These are phyloP conservation scores for Globisporangium sylvaticum DNA, from an alignment of 352 stramenopile species.

Conservation along the genomic window DNA sequence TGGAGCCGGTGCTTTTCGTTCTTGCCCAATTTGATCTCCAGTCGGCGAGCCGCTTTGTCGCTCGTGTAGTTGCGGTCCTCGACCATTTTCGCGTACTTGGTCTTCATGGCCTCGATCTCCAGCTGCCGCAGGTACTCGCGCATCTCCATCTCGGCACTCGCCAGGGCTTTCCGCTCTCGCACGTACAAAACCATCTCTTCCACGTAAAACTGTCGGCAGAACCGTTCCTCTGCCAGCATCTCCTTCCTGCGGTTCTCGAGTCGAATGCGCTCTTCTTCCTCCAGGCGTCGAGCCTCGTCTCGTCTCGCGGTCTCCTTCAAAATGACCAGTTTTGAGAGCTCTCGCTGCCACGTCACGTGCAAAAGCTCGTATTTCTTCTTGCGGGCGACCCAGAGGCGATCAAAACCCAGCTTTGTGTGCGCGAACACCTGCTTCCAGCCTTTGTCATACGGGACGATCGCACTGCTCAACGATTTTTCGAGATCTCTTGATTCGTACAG, in stretches of 20 bases:
- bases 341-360: constrained; percentile 34
- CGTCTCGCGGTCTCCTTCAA: constrained; percentile 53
- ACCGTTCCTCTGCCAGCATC: constrained; percentile 63
- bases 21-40: constrained; percentile 79
- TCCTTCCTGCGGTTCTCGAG: constrained; percentile 47
- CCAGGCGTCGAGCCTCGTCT: constrained; percentile 42
- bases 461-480: constrained; percentile 5
- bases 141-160: constrained; percentile 62
- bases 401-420: constrained; percentile 19
- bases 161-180: constrained; percentile 62
- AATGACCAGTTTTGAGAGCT: constrained; percentile 40
- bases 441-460: constrained; percentile 7
- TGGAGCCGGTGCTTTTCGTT: constrained; percentile 73
- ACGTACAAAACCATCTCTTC: constrained; percentile 59
- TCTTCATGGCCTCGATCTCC: constrained; percentile 67
- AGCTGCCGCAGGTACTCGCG: constrained; percentile 58
- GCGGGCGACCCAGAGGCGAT: constrained; percentile 41
- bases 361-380: constrained; percentile 36
- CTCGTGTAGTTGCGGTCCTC: constrained; percentile 56
- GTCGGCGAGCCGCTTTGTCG: constrained; percentile 57
- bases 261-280: constrained; percentile 42
- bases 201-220: constrained; percentile 60
- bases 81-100: constrained; percentile 68
- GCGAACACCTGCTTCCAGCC: not conserved
- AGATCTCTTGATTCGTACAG: constrained; percentile 6